These are phyloP conservation scores for Zarea fungicola DNA, from an alignment of 2,329 filamentous ascomycete species.

Conservation along the genomic window DNA sequence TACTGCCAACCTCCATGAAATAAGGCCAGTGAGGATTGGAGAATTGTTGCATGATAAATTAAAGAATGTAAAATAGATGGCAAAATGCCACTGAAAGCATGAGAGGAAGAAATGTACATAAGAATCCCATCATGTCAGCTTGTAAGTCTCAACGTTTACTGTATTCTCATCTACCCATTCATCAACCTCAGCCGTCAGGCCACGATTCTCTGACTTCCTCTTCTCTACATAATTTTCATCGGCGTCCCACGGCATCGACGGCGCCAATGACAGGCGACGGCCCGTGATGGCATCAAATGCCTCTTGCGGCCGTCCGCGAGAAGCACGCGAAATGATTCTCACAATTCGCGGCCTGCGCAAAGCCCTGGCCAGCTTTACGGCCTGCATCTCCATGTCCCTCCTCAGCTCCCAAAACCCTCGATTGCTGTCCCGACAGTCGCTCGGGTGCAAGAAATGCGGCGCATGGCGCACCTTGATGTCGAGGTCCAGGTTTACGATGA, in stretches of 20 bases:
- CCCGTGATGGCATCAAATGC: background rate
- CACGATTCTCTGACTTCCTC: too few species aligned
- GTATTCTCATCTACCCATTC: too few species aligned
- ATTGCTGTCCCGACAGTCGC: background rate
- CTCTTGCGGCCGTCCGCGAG: background rate
- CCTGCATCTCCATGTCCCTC: background rate
- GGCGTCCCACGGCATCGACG: background rate
- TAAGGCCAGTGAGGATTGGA: too few species aligned
- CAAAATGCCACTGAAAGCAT: too few species aligned
- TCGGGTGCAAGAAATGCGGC: background rate
- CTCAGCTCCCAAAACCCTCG: background rate
- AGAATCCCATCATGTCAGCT: too few species aligned
- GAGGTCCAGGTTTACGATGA: background rate
- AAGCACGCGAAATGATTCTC: background rate
- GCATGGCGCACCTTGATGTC: background rate
- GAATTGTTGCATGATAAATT: too few species aligned
- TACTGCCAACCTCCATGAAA: too few species aligned
- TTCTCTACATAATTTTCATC: too few species aligned
- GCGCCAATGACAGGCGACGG: background rate
- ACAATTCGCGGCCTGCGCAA: background rate
- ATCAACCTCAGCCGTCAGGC: too few species aligned
- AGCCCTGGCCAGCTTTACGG: background rate
- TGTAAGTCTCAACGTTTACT: too few species aligned
- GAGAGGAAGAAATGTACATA: too few species aligned
- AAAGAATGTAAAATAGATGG: too few species aligned